Evolutionary conservation across 805 yeast species (phyloP).

Genomic region (Blastobotrys peoriensis): DNA sequence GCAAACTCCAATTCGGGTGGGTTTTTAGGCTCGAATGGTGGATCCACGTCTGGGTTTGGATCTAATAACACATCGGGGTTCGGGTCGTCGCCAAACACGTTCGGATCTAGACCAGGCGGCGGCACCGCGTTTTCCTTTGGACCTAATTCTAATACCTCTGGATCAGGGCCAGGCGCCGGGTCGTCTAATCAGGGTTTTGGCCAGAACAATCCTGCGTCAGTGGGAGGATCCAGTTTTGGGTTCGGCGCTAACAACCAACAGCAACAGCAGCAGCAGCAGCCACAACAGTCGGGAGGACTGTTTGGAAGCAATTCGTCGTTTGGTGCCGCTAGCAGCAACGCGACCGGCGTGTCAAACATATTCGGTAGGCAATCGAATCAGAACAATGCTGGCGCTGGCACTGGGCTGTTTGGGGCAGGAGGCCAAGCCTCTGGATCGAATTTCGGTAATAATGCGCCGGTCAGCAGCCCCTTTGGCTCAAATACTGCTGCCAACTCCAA

Average conservation of each 20-base stretch:
- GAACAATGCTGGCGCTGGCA: background rate
- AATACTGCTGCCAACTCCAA: too few relatives aligned
- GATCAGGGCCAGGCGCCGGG: background rate
- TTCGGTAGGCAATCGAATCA: background rate
- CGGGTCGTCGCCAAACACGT: constrained; percentile 1
- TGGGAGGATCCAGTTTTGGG: background rate
- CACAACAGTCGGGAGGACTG: background rate
- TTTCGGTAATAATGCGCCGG: background rate
- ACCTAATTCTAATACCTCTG: background rate
- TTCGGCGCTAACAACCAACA: too few relatives aligned
- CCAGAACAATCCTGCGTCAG: background rate
- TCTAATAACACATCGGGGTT: constrained; percentile 1
- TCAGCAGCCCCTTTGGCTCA: too few relatives aligned
- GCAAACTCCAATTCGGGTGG: background rate
- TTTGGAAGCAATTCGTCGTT: background rate
- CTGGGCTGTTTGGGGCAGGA: constrained; percentile 6
- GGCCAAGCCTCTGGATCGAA: constrained; percentile 1
- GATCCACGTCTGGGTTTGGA: constrained; percentile 3
- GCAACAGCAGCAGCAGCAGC: too few relatives aligned
- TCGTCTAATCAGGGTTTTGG: constrained; percentile 1
- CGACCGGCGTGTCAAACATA: background rate
- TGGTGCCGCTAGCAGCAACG: background rate
- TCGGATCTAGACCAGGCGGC: background rate
- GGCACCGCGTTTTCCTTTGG: constrained; percentile 1
- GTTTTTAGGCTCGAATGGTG: background rate